These are phyloP conservation scores for Trichophyton schoenleinii DNA, from an alignment of 2,329 filamentous ascomycete species.

Conservation along the genomic window DNA sequence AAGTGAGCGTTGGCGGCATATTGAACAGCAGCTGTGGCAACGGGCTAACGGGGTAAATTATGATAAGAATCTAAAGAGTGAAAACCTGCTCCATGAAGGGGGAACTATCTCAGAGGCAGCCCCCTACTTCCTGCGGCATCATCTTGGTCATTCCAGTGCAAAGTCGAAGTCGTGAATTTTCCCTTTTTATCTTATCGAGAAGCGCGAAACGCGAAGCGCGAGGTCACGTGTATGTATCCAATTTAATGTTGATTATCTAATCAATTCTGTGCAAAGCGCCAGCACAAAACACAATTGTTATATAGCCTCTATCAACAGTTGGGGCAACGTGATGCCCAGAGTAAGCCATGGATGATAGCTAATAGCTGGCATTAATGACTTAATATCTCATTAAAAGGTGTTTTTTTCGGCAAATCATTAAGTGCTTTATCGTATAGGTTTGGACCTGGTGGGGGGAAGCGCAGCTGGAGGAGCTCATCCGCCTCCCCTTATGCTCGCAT, in stretches of 20 bases:
- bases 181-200: neutral
- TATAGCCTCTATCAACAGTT: neutral
- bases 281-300: too few species aligned
- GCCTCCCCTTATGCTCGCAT: neutral
- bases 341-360: neutral
- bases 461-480: neutral
- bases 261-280: neutral
- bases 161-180: neutral
- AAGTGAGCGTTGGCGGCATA: conserved; percentile 2
- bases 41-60: neutral
- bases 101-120: neutral
- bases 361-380: neutral
- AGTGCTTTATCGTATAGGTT: neutral
- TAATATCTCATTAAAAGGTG: neutral
- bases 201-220: conserved; percentile 4
- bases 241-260: neutral
- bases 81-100: neutral
- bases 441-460: neutral
- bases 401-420: neutral
- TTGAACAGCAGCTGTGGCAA: neutral
- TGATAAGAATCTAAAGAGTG: neutral
- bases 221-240: neutral
- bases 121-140: neutral
- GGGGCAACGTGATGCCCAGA: neutral
- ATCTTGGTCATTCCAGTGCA: neutral